Base-by-base conservation (phyloP, 2,329 filamentous ascomycete genomes). In the Pseudophaeomoniella oleicola region DNA sequence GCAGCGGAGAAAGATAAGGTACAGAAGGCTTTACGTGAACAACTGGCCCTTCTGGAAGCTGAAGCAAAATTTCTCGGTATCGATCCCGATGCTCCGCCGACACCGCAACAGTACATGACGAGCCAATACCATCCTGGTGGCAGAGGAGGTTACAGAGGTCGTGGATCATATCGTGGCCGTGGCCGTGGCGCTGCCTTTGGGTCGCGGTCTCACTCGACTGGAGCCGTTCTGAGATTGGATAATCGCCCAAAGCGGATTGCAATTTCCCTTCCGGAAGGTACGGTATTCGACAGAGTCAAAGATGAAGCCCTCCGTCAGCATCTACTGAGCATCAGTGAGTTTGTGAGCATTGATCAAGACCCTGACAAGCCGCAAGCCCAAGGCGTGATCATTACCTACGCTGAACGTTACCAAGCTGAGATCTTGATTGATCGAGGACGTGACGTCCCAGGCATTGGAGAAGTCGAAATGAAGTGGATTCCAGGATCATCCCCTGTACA, bases 221-320 rank as follows among this genome's bases (percentile, higher is more conserved):
- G 67, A 19, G 64, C 63, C 37, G 69, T 72, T 12, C 63, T 67
- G 46, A 60, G 70, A 42, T 58, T 77, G 4, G 72, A 77, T 47
- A 75, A 75, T 44, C 59, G 72, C 16, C 69, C 72, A 3, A 66
- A 63, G 44, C 62, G 66, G 35, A 58, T 77, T 32, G 62, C 62
- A 15, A 58, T 76, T 16, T 57, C 59, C 4, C n/a, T 27, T 27
- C 22, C 22, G 6, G 16, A 18, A 6, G 67, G 61, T 5, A 60
- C 69, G 18, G 58, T 58, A 45, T 57, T 61, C 34, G 60, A 62
- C 37, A 56, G 60, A 1, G 59, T 62, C 16, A 63, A 63, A 45
- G 72, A 76, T 39, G 71, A 74, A 46, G 64, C 66, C 4, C 48
- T 77, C 38, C 57, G 71, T 36, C 67, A 72, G 45, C 66, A 69